Base-by-base conservation (phyloP, 345 rosid species). In the Draba incana region DNA sequence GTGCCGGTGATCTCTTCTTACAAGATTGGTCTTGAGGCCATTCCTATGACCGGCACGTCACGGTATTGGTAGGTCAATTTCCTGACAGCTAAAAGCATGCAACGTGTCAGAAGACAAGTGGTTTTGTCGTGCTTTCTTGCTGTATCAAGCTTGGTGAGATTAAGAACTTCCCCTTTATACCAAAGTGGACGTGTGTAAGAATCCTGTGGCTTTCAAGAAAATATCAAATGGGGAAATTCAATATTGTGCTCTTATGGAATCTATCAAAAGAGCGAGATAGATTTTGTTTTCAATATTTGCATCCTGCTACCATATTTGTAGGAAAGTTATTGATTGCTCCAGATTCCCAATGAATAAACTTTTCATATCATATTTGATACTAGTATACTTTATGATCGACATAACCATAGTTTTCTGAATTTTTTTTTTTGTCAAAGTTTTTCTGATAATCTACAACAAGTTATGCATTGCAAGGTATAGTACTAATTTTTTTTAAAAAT, bases 121-220 rank as follows among this genome's bases (percentile, higher is more conserved):
- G 62, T 51, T 51, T 51, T 25, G 28, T 74, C 62, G 62, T 74
- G 62, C 72, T 66, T 74, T 66, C 53, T 61, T 44, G 72, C 72
- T 66, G 72, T 74, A 62, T 33, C 72, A 52, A 52, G 68, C 68
- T 60, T 58, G 44, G 48, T 74, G 62, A 74, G 25, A 42, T 60
- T 74, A 51, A 51, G 57, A 43, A 20, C 61, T 57, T n/a, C 66
- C 38, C 59, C 65, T 49, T 57, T 57, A 44, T 51, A 74, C 49
- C 62, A 66, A 71, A 53, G 72, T 15, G 72, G 77, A 74, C 77
- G 43, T 66, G 77, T 74, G 77, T 74, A 43, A 52, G 44, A 63
- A 58, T 66, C 56, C 2, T 12, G 49, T 59, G 48, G 68, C 67
- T 48, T 42, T 59, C 13, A 10, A 24, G 23, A 9, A 49, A 66